phyloP scores from a whole-genome alignment of 2,329 filamentous ascomycete species.

The Aureobasidium sp. region DNA sequence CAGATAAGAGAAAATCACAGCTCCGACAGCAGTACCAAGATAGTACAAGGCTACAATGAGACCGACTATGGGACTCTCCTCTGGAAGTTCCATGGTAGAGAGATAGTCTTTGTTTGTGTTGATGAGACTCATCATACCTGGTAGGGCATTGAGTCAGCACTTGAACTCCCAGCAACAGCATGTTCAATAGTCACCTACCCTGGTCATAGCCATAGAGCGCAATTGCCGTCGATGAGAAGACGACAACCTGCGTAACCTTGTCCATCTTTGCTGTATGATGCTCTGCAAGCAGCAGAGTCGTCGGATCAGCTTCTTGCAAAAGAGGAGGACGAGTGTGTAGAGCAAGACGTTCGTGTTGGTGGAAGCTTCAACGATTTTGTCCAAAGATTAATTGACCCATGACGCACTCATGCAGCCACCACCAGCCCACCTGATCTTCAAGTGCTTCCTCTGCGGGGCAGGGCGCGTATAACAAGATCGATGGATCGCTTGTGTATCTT shows the following conservation, averaged over 20 bases:
- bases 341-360: background rate
- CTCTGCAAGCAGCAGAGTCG: background rate
- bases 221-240: constrained; percentile 49
- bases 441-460: constrained; percentile 5
- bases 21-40: constrained; percentile 53
- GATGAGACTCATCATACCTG: constrained; percentile 49
- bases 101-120: constrained; percentile 52
- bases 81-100: constrained; percentile 48
- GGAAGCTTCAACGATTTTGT: background rate
- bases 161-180: too few species aligned
- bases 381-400: background rate
- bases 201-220: constrained; percentile 47
- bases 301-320: background rate
- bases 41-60: constrained; percentile 57
- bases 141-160: too few species aligned
- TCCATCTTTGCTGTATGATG: constrained; percentile 24
- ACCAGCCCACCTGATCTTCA: constrained; percentile 4
- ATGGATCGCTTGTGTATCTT: constrained; percentile 3
- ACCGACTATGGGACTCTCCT: constrained; percentile 48
- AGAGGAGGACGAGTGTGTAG: background rate
- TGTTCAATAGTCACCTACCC: constrained; percentile 21
- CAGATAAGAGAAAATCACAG: constrained; percentile 49
- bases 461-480: constrained; percentile 7
- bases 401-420: constrained; percentile 14
- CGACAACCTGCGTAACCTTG: constrained; percentile 39